Percentiles rank a stretch among this genome's conserved stretches.
Conservation (phyloP, 2,329 filamentous ascomycete genomes). For the Venturia asperata region DNA sequence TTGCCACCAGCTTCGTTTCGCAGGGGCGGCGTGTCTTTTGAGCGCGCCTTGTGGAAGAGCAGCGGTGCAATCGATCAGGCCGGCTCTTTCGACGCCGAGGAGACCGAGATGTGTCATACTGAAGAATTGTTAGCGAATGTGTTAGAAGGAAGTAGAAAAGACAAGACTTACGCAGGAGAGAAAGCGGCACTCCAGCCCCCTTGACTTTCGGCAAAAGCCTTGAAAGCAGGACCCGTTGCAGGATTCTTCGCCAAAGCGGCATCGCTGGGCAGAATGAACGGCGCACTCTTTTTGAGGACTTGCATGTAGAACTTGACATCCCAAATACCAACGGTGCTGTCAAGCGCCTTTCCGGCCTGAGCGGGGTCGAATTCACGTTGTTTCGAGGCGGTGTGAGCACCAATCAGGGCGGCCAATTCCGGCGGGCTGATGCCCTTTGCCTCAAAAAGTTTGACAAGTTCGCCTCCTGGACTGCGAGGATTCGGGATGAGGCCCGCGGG, state of each 20-base stretch:
- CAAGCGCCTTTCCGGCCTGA: conserved; percentile 22
- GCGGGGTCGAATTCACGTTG: conserved; percentile 41
- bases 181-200: conserved; percentile 33
- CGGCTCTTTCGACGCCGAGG: conserved; percentile 5
- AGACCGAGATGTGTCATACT: conserved; percentile 17
- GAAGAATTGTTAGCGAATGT: not conserved
- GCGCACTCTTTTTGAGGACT: conserved; percentile 25
- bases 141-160: too few relatives aligned
- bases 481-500: conserved; percentile 26
- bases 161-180: conserved; percentile 14
- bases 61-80: conserved; percentile 14
- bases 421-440: conserved; percentile 45
- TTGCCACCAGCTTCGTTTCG: conserved; percentile 12
- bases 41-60: conserved; percentile 1
- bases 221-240: conserved; percentile 28
- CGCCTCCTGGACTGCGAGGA: conserved; percentile 35
- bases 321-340: conserved; percentile 21
- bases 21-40: not conserved
- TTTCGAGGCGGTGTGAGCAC: conserved; percentile 46
- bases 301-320: conserved; percentile 24
- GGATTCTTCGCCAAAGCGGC: conserved; percentile 26
- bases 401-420: conserved; percentile 49
- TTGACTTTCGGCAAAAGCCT: conserved; percentile 30
- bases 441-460: conserved; percentile 42
- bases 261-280: conserved; percentile 29